Evolutionary conservation across 306 rosid species (phyloP).

Genomic region (Vigna radiata): DNA sequence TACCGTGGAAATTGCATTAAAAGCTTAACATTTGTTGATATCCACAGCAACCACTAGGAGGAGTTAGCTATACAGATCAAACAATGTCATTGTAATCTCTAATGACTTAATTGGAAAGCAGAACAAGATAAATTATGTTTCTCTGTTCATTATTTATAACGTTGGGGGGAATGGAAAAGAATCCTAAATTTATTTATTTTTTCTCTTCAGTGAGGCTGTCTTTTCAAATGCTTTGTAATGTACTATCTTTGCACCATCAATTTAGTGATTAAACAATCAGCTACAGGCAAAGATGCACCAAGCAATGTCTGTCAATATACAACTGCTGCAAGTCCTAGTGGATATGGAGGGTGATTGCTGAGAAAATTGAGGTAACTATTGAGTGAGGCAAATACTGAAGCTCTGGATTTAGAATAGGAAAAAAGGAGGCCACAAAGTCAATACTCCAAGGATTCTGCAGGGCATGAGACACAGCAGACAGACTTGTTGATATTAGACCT

Average conservation of each 20-base stretch:
- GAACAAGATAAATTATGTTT: slow-evolving; percentile 27
- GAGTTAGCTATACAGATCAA: slow-evolving; percentile 8
- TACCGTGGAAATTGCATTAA: slow-evolving; percentile 14
- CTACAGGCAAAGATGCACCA: slow-evolving; percentile 25
- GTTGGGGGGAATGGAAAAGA: neutral
- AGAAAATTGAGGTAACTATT: slow-evolving; percentile 33
- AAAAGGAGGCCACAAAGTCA: slow-evolving; percentile 20
- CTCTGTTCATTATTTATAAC: slow-evolving; percentile 22
- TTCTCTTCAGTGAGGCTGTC: slow-evolving; percentile 13
- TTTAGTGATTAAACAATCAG: slow-evolving; percentile 37
- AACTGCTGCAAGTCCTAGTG: slow-evolving; percentile 3
- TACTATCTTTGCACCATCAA: slow-evolving; percentile 31
- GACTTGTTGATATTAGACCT: slow-evolving; percentile 23
- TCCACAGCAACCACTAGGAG: slow-evolving; percentile 19
- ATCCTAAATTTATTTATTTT: neutral
- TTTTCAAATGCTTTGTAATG: slow-evolving; percentile 13
- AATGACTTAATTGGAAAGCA: slow-evolving; percentile 7
- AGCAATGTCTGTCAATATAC: slow-evolving; percentile 29
- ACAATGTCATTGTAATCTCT: slow-evolving; percentile 6
- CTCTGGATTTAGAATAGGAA: slow-evolving; percentile 28
- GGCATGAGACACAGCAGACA: slow-evolving; percentile 17
- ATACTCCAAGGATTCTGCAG: slow-evolving; percentile 23
- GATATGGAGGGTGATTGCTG: slow-evolving; percentile 6
- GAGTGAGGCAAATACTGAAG: slow-evolving; percentile 19
- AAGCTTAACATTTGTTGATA: slow-evolving; percentile 16